These are phyloP conservation scores for Solanum peruvianum DNA, from an alignment of 257 asterid genomes.

Conservation along the genomic window DNA sequence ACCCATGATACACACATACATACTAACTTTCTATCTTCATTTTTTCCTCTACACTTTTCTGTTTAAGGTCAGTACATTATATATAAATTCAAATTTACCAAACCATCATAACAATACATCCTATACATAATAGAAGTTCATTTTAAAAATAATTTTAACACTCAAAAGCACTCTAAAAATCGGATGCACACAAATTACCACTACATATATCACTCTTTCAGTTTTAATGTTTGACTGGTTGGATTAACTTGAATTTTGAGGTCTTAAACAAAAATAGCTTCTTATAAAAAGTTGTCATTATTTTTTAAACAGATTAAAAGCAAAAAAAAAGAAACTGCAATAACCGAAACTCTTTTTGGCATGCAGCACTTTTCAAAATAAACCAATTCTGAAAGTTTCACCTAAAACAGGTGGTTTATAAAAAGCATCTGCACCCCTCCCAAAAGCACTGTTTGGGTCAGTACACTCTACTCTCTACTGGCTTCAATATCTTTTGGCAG, in stretches of 20 bases:
- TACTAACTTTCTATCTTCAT: background rate
- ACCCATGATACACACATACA: background rate
- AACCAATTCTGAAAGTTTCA: background rate
- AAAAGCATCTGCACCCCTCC: background rate
- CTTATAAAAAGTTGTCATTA: background rate
- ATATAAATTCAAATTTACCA: background rate
- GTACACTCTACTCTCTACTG: background rate
- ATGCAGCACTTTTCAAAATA: background rate
- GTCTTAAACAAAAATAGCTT: background rate
- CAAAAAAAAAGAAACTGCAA: background rate
- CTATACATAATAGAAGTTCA: background rate
- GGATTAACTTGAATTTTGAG: background rate
- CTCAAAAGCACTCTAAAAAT: background rate
- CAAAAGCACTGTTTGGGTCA: background rate
- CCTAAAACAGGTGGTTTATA: background rate
- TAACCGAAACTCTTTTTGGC: background rate
- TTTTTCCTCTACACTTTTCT: background rate
- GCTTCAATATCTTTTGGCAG: background rate
- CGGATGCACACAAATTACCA: background rate
- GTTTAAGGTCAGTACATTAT: background rate
- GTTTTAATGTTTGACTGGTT: background rate
- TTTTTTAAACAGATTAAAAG: background rate
- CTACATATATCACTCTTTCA: background rate
- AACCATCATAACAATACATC: background rate
- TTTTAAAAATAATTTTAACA: background rate